Evolutionary conservation across 306 rosid genomes (phyloP).

Genomic region (Betula pendula): DNA sequence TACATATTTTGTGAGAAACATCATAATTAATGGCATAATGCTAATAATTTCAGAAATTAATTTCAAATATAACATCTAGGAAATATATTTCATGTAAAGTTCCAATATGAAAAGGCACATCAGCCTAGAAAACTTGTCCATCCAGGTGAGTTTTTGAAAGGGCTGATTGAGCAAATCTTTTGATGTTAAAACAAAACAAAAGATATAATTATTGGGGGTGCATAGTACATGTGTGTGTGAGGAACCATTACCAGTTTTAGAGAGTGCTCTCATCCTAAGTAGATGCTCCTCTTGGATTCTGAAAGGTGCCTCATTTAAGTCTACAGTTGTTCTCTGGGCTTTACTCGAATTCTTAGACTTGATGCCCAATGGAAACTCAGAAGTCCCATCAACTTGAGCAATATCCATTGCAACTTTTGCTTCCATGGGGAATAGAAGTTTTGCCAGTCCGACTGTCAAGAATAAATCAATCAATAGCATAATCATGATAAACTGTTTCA

Average conservation of each 20-base stretch:
- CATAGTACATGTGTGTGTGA: not conserved
- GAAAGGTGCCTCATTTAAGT: constrained; percentile 68
- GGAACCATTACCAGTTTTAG: constrained; percentile 52
- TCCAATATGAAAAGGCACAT: not conserved
- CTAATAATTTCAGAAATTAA: not conserved
- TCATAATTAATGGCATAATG: not conserved
- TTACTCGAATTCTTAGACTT: constrained; percentile 24
- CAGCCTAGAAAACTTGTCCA: not conserved
- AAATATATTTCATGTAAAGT: not conserved
- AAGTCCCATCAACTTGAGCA: constrained; percentile 52
- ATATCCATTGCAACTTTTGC: constrained; percentile 68
- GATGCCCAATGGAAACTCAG: constrained; percentile 40
- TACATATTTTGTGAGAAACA: not conserved
- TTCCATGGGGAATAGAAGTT: constrained; percentile 64
- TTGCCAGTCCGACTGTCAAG: constrained; percentile 62
- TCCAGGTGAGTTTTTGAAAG: not conserved
- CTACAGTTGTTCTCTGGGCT: constrained; percentile 43
- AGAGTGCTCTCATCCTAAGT: constrained; percentile 53
- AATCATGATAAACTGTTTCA: not conserved
- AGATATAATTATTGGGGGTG: not conserved
- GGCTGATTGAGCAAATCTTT: not conserved
- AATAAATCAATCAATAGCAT: constrained; percentile 14
- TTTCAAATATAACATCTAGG: not conserved
- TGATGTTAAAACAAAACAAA: not conserved
- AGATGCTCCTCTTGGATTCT: constrained; percentile 67